Percentiles rank a stretch among this genome's conserved stretches.
Evolutionary conservation across 2,329 filamentous ascomycete species (phyloP).

Genomic region (Pseudocercospora ulei): DNA sequence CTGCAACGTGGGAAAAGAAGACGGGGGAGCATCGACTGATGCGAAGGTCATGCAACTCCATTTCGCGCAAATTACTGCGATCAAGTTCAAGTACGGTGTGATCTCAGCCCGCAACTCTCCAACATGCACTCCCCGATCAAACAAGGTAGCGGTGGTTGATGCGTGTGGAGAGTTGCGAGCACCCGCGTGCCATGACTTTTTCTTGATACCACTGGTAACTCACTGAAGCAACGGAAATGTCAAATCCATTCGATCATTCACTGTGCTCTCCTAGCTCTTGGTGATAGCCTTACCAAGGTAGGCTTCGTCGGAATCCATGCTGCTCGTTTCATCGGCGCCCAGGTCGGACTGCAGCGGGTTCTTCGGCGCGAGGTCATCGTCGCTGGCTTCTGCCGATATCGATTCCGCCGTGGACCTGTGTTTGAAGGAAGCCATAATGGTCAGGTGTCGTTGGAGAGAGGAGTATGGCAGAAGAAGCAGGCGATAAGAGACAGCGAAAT

Average conservation of each 20-base stretch:
- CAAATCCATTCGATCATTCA: not conserved
- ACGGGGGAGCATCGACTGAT: conserved; percentile 28
- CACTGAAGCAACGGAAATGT: conserved; percentile 24
- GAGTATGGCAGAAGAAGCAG: too few relatives aligned
- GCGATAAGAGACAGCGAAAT: too few relatives aligned
- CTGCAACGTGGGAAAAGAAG: conserved; percentile 13
- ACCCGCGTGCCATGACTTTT: conserved; percentile 36
- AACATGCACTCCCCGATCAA: conserved; percentile 19
- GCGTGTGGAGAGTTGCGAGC: conserved; percentile 22
- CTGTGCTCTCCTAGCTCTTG: conserved; percentile 21
- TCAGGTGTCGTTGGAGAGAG: not conserved
- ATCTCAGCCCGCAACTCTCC: conserved; percentile 32
- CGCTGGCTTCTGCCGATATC: conserved; percentile 12
- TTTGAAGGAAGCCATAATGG: conserved; percentile 11
- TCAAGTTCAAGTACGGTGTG: conserved; percentile 36
- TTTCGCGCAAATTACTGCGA: conserved; percentile 36
- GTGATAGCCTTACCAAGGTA: conserved; percentile 33
- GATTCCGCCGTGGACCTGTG: conserved; percentile 13
- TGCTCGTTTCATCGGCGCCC: conserved; percentile 26
- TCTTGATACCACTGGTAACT: conserved; percentile 29
- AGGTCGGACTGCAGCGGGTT: conserved; percentile 33
- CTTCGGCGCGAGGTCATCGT: conserved; percentile 23
- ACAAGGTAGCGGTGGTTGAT: conserved; percentile 17
- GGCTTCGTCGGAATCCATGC: conserved; percentile 33
- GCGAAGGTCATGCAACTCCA: conserved; percentile 35